Evolutionary conservation across 129 eudicot genomes (phyloP), one percentile per base, ranked within the genome.

Genomic region (Solidago caesia): DNA sequence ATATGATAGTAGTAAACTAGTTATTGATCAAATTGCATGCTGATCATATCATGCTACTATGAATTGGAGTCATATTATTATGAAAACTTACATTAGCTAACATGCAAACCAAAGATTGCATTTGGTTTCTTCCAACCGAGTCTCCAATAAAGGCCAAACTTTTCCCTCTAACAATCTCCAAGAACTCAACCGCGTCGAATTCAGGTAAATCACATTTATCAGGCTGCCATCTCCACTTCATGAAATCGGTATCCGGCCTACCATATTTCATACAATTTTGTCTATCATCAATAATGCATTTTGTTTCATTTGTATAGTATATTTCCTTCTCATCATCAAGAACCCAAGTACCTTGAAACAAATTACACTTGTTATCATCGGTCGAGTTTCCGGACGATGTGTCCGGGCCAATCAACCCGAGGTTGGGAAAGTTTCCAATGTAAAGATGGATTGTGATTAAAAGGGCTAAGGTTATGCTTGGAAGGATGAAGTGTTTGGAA

Each of bases 251-350:
- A 58, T 84, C 89, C 5, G 92, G 92, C 64, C 89, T 74, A 27
- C 92, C 92, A 71, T 76, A 80, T 75, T 85, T 88, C 81, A 88
- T 88, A 76, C 92, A 88, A 44, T 88, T 88, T 42, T 88, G 92
- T 68, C 87, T 41, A 74, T 88, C 87, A 39, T 85, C 87, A 1
- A 88, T 88, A 6, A 67, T 60, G 26, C 89, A 83, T 44, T 78
- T 51, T 0, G 89, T 82, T 21, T 75, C 85, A 53, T 88, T 83
- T 7, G 92, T 88, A 6, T 85, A 88, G 33, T 88, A 85, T 8
- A 86, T 80, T 49, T 81, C 86, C 59, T 45, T 72, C 29, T 78
- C 66, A n/a, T 83, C 77, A 75, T 81, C 75, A 49, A 76, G 79
- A 71, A 88, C 77, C 92, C 92, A 88, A 58, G 76, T 78, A 1